These are phyloP conservation scores for Lanmaoa rubissima DNA, from an alignment of 768 basidiomycete species.

Conservation along the genomic window DNA sequence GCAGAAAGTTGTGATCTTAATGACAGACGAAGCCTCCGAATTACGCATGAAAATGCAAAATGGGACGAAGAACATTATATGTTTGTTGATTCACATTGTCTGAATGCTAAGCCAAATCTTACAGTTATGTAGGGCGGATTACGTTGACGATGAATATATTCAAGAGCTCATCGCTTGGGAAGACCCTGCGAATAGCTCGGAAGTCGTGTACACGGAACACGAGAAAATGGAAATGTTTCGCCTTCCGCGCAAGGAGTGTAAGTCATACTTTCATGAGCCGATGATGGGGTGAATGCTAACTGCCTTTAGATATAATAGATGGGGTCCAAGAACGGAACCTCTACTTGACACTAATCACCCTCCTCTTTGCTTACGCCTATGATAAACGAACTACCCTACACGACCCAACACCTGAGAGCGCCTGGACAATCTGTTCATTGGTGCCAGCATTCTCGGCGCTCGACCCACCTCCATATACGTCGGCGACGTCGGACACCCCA, in stretches of 20 bases:
- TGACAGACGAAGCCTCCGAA: constrained; percentile 53
- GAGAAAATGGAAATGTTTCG: constrained; percentile 67
- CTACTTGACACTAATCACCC: constrained; percentile 64
- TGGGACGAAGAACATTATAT: constrained; percentile 86
- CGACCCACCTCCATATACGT: constrained; percentile 58
- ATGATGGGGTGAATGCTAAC: background rate
- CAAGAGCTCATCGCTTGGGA: constrained; percentile 66
- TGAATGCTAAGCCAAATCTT: background rate
- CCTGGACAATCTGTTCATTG: constrained; percentile 78
- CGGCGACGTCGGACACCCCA: constrained; percentile 13
- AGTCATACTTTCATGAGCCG: constrained; percentile 12
- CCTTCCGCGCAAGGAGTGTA: constrained; percentile 54
- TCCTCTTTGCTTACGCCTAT: constrained; percentile 81
- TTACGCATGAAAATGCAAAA: constrained; percentile 67
- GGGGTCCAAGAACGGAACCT: constrained; percentile 54
- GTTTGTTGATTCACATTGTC: constrained; percentile 40
- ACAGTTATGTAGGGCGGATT: constrained; percentile 64
- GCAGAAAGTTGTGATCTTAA: constrained; percentile 53
- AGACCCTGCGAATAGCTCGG: constrained; percentile 46
- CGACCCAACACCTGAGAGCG: constrained; percentile 85
- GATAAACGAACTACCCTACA: constrained; percentile 73
- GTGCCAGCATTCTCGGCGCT: constrained; percentile 81
- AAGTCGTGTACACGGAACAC: constrained; percentile 62
- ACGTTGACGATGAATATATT: constrained; percentile 72
- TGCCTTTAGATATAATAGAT: constrained; percentile 57